A percentile compares a stretch with the other conserved stretches of the same genome.
Conservation (phyloP, 2,329 filamentous ascomycete species). For the Zasmidium cellare region DNA sequence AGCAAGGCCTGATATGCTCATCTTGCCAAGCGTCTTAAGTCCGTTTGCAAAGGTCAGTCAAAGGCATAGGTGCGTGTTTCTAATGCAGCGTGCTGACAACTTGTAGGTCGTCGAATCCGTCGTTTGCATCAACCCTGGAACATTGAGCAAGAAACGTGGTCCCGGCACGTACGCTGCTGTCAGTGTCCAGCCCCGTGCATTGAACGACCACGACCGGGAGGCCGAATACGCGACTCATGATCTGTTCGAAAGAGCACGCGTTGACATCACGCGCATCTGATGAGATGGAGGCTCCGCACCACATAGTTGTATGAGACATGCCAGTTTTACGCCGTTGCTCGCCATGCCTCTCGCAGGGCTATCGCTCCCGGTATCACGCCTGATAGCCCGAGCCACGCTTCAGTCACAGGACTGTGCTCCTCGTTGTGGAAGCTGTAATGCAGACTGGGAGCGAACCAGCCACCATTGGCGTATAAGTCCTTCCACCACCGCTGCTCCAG, state of each 20-base stretch:
- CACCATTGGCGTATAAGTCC: slow-evolving; percentile 67
- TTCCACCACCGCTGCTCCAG: slow-evolving; percentile 58
- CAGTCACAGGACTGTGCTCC: slow-evolving; percentile 57
- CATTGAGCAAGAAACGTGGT: slow-evolving; percentile 78
- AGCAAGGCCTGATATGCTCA: slow-evolving; percentile 78
- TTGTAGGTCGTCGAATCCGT: slow-evolving; percentile 84
- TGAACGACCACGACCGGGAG: slow-evolving; percentile 60
- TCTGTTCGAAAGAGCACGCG: slow-evolving; percentile 77
- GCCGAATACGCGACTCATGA: slow-evolving; percentile 67
- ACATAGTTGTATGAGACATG: not conserved
- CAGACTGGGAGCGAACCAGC: slow-evolving; percentile 78
- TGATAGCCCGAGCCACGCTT: slow-evolving; percentile 58
- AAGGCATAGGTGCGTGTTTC: not conserved
- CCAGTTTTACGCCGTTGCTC: slow-evolving; percentile 31
- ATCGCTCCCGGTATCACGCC: slow-evolving; percentile 54
- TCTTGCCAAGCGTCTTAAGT: slow-evolving; percentile 78
- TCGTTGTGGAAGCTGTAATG: slow-evolving; percentile 76
- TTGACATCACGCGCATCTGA: slow-evolving; percentile 81
- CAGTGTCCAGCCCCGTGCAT: slow-evolving; percentile 65
- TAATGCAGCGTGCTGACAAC: slow-evolving; percentile 12
- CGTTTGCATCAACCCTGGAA: slow-evolving; percentile 85
- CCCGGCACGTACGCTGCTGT: slow-evolving; percentile 85
- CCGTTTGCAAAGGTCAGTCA: slow-evolving; percentile 79
- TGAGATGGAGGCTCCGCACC: not conserved
- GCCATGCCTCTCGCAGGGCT: slow-evolving; percentile 48